Evolutionary conservation across 257 asterid genomes (phyloP).

Genomic region (Jaltomata sinuosa): DNA sequence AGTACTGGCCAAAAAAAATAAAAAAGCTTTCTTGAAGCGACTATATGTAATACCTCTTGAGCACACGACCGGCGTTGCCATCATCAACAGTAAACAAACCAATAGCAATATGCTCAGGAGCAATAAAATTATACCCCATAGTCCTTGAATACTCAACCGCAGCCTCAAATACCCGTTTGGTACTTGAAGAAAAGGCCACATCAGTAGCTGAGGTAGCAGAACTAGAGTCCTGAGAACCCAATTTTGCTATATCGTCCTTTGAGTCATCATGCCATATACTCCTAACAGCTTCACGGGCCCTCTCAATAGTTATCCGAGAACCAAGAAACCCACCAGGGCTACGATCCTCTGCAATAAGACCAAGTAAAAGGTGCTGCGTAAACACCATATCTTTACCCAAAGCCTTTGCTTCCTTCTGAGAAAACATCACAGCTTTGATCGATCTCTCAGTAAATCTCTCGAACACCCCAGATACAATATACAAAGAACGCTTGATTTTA

Average conservation of each 20-base stretch:
- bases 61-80: conserved; percentile 71
- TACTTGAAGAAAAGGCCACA: conserved; percentile 59
- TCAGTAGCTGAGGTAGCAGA: conserved; percentile 65
- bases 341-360: conserved; percentile 92
- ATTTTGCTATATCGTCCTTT: conserved; percentile 1
- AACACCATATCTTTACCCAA: conserved; percentile 64
- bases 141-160: conserved; percentile 90
- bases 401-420: conserved; percentile 81
- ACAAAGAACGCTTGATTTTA: conserved; percentile 34
- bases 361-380: conserved; percentile 80
- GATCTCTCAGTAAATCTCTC: conserved; percentile 94
- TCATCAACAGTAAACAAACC: conserved; percentile 92
- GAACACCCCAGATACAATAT: conserved; percentile 58
- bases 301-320: conserved; percentile 60
- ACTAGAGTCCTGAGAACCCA: conserved; percentile 9
- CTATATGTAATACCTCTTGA: conserved; percentile 48
- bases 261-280: conserved; percentile 45
- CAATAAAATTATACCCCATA: conserved; percentile 78
- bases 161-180: conserved; percentile 90
- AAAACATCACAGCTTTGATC: conserved; percentile 80
- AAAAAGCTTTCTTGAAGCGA: not conserved
- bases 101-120: conserved; percentile 88
- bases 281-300: conserved; percentile 69
- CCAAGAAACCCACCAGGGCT: conserved; percentile 69
- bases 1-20: not conserved